phyloP scores from a whole-genome alignment of 2,329 filamentous ascomycete genomes.

The Stachybotrys echinatus region DNA sequence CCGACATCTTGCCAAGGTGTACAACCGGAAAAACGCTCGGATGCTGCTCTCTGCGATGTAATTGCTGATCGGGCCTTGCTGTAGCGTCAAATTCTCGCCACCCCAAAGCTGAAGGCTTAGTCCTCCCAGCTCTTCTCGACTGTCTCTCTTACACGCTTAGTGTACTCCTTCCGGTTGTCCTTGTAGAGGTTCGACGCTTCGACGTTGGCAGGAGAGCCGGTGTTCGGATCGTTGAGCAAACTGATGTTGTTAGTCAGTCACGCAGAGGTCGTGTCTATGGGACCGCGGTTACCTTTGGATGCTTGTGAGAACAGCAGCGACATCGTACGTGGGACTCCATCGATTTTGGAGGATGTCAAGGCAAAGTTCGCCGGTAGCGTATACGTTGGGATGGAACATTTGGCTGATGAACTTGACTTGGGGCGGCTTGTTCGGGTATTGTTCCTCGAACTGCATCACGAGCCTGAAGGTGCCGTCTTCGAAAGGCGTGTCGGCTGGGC shows the following conservation, averaged over 20 bases:
- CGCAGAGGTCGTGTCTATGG: background rate
- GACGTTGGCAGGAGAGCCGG: conserved; percentile 95
- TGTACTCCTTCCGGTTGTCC: conserved; percentile 94
- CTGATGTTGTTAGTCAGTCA: conserved; percentile 41
- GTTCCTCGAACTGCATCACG: conserved; percentile 98
- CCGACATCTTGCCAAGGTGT: background rate
- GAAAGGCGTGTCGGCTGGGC: conserved; percentile 92
- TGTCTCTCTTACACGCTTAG: conserved; percentile 89
- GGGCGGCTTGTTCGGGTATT: conserved; percentile 97
- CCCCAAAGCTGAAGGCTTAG: conserved; percentile 35
- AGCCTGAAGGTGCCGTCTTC: conserved; percentile 97
- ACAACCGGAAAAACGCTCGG: background rate
- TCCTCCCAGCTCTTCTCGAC: conserved; percentile 99
- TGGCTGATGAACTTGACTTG: conserved; percentile 97
- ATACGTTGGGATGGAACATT: conserved; percentile 99
- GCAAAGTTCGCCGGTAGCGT: conserved; percentile 92
- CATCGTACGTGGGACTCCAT: conserved; percentile 98
- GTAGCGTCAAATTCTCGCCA: no score
- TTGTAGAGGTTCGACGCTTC: conserved; percentile 98
- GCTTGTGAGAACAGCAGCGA: conserved; percentile 92
- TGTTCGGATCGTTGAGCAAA: conserved; percentile 95
- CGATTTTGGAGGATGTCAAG: conserved; percentile 95
- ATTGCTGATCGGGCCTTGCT: no score
- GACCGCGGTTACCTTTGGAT: conserved; percentile 76
- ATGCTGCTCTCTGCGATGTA: background rate